Base-by-base conservation (phyloP, 1,284 basidiomycete species). In the Sanghuangporus sanghuang region DNA sequence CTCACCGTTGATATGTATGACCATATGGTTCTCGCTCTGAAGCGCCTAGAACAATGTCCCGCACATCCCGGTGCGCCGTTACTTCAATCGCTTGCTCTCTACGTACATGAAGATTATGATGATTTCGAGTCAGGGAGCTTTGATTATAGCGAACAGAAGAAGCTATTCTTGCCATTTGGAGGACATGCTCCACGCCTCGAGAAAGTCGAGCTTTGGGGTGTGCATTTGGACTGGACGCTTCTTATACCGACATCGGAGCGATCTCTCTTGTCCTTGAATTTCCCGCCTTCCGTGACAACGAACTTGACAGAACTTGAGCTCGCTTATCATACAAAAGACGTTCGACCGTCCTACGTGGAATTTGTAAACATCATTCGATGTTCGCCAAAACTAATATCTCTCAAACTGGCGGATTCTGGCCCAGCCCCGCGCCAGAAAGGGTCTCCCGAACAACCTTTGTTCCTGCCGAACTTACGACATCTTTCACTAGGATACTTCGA, bases 141-240 rank as follows among this genome's bases (percentile, higher is more conserved):
- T 70, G 44, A 65, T n/a, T 77, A 78, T 32, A 67, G 69, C 2
- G 69, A 76, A 52, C 67, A 79, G 53, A 68, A 69, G 59, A 72
- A 73, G 3, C 69, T 72, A 23, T 77, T 39, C 32, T 42, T 57
- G 12, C 39, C 55, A 12, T 89, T 89, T 73, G 70, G 78, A 18
- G 84, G 84, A 0, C 73, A 75, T 44, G 81, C 81, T n/a, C 87
- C 87, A 1, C 77, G 73, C 14, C 72, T 89, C 3, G 73, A 70
- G n/a, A 68, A 72, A 6, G 70, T 82, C 21, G 73, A 75, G 2
- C 73, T 89, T 18, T 87, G 84, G 84, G 86, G 85, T 39, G 83
- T 88, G 1, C 86, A 87, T 63, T 69, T 89, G 32, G 79, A 85
- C 61, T 89, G 87, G 87, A 76, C 78, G 14, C 71, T 71, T 57